Evolutionary conservation across 768 basidiomycete species (phyloP).

Genomic region (Tephrocybe sp.): DNA sequence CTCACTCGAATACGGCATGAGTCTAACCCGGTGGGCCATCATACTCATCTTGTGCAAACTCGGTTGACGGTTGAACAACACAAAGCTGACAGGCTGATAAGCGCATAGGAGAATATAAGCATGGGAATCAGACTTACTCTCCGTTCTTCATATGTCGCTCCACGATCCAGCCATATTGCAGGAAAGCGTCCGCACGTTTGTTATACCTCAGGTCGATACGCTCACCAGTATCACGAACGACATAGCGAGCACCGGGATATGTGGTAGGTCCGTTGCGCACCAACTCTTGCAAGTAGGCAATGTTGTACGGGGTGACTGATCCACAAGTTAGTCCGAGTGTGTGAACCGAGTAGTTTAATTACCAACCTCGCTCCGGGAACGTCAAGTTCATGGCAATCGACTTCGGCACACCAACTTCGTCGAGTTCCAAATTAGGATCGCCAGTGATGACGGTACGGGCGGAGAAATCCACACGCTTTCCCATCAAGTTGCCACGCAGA

Average conservation of each 20-base stretch:
- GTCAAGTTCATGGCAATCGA: conserved; percentile 98
- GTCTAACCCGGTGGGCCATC: conserved; percentile 97
- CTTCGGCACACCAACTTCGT: conserved; percentile 94
- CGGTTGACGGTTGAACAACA: conserved; percentile 97
- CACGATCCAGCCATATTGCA: conserved; percentile 98
- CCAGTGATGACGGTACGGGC: conserved; percentile 99
- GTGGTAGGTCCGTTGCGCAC: conserved; percentile 93
- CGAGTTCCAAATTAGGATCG: conserved; percentile 94
- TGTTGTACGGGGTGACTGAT: conserved; percentile 95
- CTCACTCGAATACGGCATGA: conserved; percentile 98
- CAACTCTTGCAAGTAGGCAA: conserved; percentile 88
- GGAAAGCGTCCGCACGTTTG: conserved; percentile 90
- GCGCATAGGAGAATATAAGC: background rate
- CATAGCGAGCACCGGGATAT: conserved; percentile 96
- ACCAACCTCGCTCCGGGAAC: conserved; percentile 89
- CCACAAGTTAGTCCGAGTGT: conserved; percentile 8
- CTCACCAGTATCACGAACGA: conserved; percentile 95
- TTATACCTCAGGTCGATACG: conserved; percentile 96
- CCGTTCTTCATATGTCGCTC: conserved; percentile 97
- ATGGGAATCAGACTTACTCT: conserved; percentile 64
- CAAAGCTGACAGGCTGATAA: conserved; percentile 49
- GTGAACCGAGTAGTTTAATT: background rate
- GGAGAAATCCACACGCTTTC: conserved; percentile 98
- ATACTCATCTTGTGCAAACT: conserved; percentile 99
- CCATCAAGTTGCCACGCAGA: conserved; percentile 97